Percentiles rank a stretch among this genome's conserved stretches.
Conservation (phyloP, 495 filamentous ascomycete species). For the Pseudotulostoma volvatum region DNA sequence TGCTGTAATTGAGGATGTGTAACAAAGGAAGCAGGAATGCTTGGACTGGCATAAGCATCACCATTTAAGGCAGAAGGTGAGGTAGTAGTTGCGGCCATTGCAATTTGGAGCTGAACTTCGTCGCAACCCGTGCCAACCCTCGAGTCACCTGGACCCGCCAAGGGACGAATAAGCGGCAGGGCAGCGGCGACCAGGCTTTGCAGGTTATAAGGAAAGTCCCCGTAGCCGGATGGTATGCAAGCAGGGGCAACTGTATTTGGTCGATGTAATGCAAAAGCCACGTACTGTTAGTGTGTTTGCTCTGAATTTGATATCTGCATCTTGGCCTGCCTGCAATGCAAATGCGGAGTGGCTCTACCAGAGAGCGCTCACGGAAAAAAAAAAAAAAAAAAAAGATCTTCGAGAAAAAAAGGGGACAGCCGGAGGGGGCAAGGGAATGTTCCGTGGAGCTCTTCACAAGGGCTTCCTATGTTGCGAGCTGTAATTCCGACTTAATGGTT, state of each 20-base stretch:
- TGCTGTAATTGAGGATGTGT: conserved; percentile 23
- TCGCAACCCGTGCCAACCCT: conserved; percentile 23
- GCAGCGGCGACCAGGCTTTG: conserved; percentile 17
- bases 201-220: conserved; percentile 3
- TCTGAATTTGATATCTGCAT: conserved; percentile 34
- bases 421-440: background rate
- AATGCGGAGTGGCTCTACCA: conserved; percentile 31
- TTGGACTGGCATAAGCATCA: conserved; percentile 26
- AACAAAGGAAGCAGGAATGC: conserved; percentile 22
- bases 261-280: conserved; percentile 27
- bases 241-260: conserved; percentile 10
- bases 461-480: no score
- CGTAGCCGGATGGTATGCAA: background rate
- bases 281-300: conserved; percentile 28
- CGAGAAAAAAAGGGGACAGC: background rate
- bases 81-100: conserved; percentile 29
- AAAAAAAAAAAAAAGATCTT: conserved; percentile 1
- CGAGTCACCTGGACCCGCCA: conserved; percentile 32
- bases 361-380: conserved; percentile 23
- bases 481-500: no score
- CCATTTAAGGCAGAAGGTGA: conserved; percentile 27
- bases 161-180: conserved; percentile 22
- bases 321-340: conserved; percentile 29
- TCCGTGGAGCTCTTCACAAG: no score
- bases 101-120: conserved; percentile 15